Evolutionary conservation across 345 rosid genomes (phyloP), one percentile per base, ranked within the genome.

Genomic region (Cardiospermum halicacabum): DNA sequence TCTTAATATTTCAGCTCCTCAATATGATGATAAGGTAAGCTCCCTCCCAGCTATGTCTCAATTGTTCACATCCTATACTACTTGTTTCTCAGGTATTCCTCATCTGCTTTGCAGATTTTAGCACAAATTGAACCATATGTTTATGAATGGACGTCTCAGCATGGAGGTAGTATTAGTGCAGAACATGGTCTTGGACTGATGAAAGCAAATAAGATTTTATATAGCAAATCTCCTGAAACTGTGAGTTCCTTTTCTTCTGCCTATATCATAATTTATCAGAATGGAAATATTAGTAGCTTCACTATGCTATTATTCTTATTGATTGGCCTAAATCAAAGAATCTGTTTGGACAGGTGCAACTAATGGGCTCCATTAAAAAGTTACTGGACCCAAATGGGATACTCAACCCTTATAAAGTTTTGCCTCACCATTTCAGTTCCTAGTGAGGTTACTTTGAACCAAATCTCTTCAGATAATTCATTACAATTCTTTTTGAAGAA

Each of bases 131-230:
- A 94, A 69, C 99, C 99, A 1, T 89, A 71, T 66, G 93, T 94
- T 45, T 91, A 94, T 37, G 91, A 91, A 75, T 94, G 97, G 99
- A 94, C 97, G 64, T 85, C 97, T 13, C 78, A 79, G 68, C 89
- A 87, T 75, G 79, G 82, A 22, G 97, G 98, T 55, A 93, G 99
- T 73, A 91, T 89, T 74, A 91, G 99, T 64, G 99, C 99, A 0
- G 97, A 94, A 76, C 99, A 94, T 59, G 99, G 99, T 54, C 70
- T 90, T 62, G 98, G 99, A 79, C 77, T 86, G 74, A 87, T 94
- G 99, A 91, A 91, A 78, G 95, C 99, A 65, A 82, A 85, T 57
- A 69, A 87, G 76, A 85, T 91, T 57, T 76, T 74, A 43, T 94
- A 94, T 73, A 94, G 89, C 83, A 94, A 94, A 73, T 67, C 97